Evolutionary conservation across 257 asterid species (phyloP).

Genomic region (Nicotiana knightiana): DNA sequence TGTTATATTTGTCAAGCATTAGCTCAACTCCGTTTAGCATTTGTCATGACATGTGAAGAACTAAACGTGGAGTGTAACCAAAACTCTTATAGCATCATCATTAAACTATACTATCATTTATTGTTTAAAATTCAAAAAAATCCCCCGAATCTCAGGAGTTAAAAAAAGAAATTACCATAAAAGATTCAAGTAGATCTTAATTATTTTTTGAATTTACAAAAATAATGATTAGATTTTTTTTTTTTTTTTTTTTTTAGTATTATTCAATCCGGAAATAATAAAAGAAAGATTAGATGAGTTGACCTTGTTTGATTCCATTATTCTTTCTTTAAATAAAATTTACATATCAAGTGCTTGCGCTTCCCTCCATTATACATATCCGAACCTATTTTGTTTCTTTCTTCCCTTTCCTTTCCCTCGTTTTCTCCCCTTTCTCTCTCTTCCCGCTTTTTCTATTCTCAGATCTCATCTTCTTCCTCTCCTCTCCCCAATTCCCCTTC

Average conservation of each 20-base stretch:
- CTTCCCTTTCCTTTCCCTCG: slow-evolving; percentile 46
- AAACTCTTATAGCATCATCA: not conserved
- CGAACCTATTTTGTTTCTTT: slow-evolving; percentile 78
- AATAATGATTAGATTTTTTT: not conserved
- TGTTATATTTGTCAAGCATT: not conserved
- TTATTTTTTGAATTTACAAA: too few relatives aligned
- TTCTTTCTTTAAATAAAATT: not conserved
- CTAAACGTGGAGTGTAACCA: not conserved
- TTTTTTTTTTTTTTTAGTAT: too few relatives aligned
- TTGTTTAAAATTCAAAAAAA: not conserved
- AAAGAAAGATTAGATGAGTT: not conserved
- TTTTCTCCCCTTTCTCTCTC: slow-evolving; percentile 32
- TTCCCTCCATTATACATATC: slow-evolving; percentile 97
- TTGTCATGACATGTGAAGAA: not conserved
- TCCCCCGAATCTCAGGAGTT: not conserved
- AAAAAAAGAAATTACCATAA: too few relatives aligned
- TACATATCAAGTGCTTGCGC: not conserved
- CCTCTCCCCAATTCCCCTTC: not conserved
- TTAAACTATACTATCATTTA: not conserved
- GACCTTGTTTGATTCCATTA: not conserved
- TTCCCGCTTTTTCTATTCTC: slow-evolving; percentile 39
- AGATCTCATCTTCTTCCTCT: slow-evolving; percentile 18
- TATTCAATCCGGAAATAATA: not conserved
- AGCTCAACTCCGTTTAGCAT: not conserved
- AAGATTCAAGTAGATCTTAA: too few relatives aligned